These are phyloP conservation scores for Brassica balearica DNA, from an alignment of 441 rosid species.

Conservation along the genomic window DNA sequence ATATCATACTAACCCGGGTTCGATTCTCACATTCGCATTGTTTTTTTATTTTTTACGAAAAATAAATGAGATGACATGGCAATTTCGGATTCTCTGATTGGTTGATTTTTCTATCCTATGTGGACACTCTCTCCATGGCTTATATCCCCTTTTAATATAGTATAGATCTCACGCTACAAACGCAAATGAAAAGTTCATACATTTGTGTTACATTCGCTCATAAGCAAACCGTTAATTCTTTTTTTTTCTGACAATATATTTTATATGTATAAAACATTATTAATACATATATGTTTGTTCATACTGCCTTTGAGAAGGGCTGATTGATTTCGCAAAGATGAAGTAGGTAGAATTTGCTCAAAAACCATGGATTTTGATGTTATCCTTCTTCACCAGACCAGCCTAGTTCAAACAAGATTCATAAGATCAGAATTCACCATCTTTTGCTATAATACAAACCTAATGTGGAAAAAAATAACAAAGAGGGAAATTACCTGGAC, in stretches of 20 bases:
- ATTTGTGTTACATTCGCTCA: not conserved
- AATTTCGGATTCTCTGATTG: no score
- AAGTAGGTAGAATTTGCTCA: conserved; percentile 26
- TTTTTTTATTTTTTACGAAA: no score
- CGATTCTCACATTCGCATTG: no score
- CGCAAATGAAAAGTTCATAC: conserved; percentile 13
- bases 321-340: conserved; percentile 23
- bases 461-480: not conserved
- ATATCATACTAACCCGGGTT: no score
- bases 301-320: conserved; percentile 11
- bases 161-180: conserved; percentile 29
- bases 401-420: conserved; percentile 40
- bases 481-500: conserved; percentile 46
- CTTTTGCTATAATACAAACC: not conserved
- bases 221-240: conserved; percentile 18
- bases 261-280: conserved; percentile 2
- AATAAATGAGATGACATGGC: no score
- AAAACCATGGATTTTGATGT: conserved; percentile 56
- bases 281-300: conserved; percentile 17
- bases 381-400: conserved; percentile 54
- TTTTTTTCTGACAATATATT: not conserved
- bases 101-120: no score
- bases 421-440: not conserved
- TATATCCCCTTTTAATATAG: no score
- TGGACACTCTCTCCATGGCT: no score